These are phyloP conservation scores for Coprinopsis marcescibilis DNA, from an alignment of 768 basidiomycete species.

Conservation along the genomic window DNA sequence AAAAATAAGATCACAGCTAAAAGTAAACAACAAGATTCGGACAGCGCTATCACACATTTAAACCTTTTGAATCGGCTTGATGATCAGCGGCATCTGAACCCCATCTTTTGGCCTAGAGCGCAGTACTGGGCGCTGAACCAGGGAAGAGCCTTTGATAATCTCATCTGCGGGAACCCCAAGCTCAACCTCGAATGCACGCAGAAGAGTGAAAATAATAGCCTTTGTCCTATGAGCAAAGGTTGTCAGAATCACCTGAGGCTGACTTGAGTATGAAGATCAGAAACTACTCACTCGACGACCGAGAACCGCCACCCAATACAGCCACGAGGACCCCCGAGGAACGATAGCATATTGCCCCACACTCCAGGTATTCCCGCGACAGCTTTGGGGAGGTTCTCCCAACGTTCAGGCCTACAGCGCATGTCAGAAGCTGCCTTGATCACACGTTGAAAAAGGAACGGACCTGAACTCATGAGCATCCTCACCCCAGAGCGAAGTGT, in stretches of 20 bases:
- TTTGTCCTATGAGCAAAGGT: constrained; percentile 23
- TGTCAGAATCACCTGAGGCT: neutral
- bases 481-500: constrained; percentile 51
- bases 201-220: constrained; percentile 39
- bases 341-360: constrained; percentile 52
- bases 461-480: constrained; percentile 58
- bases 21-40: no score
- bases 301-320: constrained; percentile 68
- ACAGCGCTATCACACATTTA: no score
- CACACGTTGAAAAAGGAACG: no score
- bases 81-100: constrained; percentile 39
- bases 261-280: neutral
- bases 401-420: constrained; percentile 55
- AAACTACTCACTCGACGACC: constrained; percentile 47
- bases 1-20: no score
- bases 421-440: neutral
- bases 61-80: constrained; percentile 26
- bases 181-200: constrained; percentile 50
- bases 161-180: constrained; percentile 44
- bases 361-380: constrained; percentile 46
- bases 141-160: constrained; percentile 28
- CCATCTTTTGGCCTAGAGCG: constrained; percentile 29
- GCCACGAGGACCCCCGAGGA: constrained; percentile 54
- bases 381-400: constrained; percentile 41
- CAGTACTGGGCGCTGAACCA: constrained; percentile 40